These are phyloP conservation scores for Sporothrix euskadiensis DNA, from an alignment of 2,329 filamentous ascomycete genomes.

Conservation along the genomic window DNA sequence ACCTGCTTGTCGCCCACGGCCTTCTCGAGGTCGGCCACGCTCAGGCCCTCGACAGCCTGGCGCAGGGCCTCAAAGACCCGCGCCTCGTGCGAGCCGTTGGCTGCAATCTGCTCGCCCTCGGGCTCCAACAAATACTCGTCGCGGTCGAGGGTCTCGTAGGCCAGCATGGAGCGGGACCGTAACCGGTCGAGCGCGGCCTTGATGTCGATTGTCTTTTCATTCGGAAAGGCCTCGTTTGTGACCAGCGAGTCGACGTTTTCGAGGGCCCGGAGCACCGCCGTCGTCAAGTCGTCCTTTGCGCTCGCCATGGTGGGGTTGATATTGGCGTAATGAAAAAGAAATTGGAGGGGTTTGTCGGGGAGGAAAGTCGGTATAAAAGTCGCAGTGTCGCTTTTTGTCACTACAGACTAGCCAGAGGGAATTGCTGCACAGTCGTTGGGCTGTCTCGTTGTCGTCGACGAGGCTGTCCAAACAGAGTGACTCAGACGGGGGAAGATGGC, in stretches of 20 bases:
- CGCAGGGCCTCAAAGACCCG: conserved; percentile 76
- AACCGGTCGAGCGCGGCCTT: conserved; percentile 90
- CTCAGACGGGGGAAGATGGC: conserved; percentile 19
- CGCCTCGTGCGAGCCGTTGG: conserved; percentile 78
- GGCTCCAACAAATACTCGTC: conserved; percentile 76
- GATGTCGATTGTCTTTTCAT: conserved; percentile 64
- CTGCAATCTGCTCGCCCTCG: conserved; percentile 70
- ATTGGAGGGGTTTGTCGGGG: background rate
- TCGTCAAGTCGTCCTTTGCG: conserved; percentile 59
- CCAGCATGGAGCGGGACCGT: conserved; percentile 79
- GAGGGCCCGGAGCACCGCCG: conserved; percentile 66
- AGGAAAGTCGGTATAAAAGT: background rate
- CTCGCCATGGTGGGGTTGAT: conserved; percentile 25
- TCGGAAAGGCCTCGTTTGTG: conserved; percentile 69
- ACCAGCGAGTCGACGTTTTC: conserved; percentile 64
- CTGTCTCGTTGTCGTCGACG: background rate
- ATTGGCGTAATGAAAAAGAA: background rate
- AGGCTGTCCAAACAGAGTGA: conserved; percentile 23
- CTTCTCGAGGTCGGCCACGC: conserved; percentile 70
- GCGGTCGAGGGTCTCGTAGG: conserved; percentile 78
- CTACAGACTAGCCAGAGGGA: background rate
- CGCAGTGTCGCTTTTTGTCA: background rate
- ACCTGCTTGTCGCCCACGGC: conserved; percentile 71
- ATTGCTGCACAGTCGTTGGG: background rate
- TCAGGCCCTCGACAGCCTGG: conserved; percentile 74